phyloP scores from a whole-genome alignment of 2,329 filamentous ascomycete species.

The Claviceps sp. region DNA sequence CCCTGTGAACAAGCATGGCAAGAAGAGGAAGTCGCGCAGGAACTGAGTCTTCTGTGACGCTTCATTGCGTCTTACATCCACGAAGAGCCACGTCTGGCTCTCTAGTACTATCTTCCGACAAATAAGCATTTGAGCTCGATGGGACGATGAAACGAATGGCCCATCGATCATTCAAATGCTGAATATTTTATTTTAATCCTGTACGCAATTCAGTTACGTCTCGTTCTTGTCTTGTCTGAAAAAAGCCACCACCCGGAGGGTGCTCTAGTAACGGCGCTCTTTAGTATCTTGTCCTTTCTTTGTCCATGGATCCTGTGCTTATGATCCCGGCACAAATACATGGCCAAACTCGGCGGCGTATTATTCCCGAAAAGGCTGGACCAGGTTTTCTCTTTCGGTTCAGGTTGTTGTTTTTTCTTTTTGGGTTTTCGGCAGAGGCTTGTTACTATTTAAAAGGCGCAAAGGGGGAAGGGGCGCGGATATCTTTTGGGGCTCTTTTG shows the following conservation, averaged over 20 bases:
- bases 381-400: background rate
- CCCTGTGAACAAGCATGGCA: slow-evolving; percentile 30
- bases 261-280: slow-evolving; percentile 1
- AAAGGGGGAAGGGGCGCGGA: slow-evolving; percentile 2
- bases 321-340: background rate
- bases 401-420: background rate
- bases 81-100: no score
- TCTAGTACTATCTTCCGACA: slow-evolving; percentile 2
- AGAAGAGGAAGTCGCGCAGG: slow-evolving; percentile 14
- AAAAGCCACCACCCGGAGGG: background rate
- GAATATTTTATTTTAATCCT: slow-evolving; percentile 3
- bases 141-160: slow-evolving; percentile 3
- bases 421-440: background rate
- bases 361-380: background rate
- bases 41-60: slow-evolving; percentile 7
- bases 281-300: background rate
- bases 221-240: slow-evolving; percentile 3
- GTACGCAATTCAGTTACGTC: slow-evolving; percentile 8
- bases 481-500: background rate
- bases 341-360: background rate
- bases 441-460: slow-evolving; percentile 1
- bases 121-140: background rate
- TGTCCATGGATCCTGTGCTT: background rate
- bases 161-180: slow-evolving; percentile 4
- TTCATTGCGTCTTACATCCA: no score